Evolutionary conservation across 176 grass and related monocot species (phyloP), one percentile per base, ranked within the genome.

Genomic region (Areca catechu): DNA sequence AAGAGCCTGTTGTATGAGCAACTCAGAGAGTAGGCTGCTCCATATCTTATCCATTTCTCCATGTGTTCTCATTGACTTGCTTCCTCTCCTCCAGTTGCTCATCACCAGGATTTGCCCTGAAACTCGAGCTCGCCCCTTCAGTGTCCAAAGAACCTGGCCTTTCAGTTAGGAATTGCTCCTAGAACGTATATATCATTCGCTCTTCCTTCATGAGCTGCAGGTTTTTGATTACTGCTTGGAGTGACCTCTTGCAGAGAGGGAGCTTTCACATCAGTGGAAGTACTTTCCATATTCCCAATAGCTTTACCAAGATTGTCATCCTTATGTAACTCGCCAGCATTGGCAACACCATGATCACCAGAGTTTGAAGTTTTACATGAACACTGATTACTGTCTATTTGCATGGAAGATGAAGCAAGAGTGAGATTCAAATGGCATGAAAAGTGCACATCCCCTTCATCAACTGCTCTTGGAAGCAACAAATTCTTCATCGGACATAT

Each of bases 151-250:
- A 85, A 15, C 76, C 90, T 0, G 90, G 85, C 50, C 85, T 89
- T 70, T 95, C 90, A 0, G 81, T 91, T 47, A 92, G 72, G 57
- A 97, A 97, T 65, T 92, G 93, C 76, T 92, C 93, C 93, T 87
- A 97, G 72, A 97, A 97, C 71, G n/a, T n/a, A n/a, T n/a, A 82
- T 72, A 75, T 97, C 93, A 51, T 92, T 97, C 68, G 67, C 75
- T 65, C 82, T 83, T 16, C 58, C 70, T 15, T 68, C 68, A 15
- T 73, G 82, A 22, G 49, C 77, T 47, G 49, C 76, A 57, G 54
- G 65, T 66, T 62, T 65, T 24, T 79, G 86, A 17, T 48, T 51
- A 49, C 71, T 18, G 57, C 16, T 71, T 53, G 37, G 56, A 0
- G 53, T 54, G 55, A 59, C 48, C 53, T 51, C 50, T 61, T 60